Conservation (phyloP, 306 rosid genomes). For the Amphicarpaea edgeworthii region DNA sequence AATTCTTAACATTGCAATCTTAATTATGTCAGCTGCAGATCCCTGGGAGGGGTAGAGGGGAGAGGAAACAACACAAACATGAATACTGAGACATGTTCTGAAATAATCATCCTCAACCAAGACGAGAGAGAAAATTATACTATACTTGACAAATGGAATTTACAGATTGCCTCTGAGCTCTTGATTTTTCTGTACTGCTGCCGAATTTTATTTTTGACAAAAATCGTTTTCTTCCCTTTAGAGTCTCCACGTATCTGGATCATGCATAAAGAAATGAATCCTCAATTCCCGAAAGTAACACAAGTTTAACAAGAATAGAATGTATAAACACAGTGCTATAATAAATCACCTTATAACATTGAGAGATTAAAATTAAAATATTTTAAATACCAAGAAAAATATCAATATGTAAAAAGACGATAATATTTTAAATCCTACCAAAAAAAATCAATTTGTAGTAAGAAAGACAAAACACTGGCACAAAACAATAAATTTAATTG, state of each 20-base stretch:
- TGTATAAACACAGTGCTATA: not conserved
- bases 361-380: slow-evolving; percentile 8
- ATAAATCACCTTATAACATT: slow-evolving; percentile 2
- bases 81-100: slow-evolving; percentile 23
- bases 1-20: slow-evolving; percentile 83
- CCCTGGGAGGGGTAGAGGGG: slow-evolving; percentile 60
- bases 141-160: slow-evolving; percentile 96
- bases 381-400: slow-evolving; percentile 3
- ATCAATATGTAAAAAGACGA: not conserved
- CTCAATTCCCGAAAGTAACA: slow-evolving; percentile 8
- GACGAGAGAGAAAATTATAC: slow-evolving; percentile 39
- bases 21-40: slow-evolving; percentile 95
- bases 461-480: slow-evolving; percentile 28
- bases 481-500: not conserved
- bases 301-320: slow-evolving; percentile 33
- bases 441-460: not conserved
- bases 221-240: slow-evolving; percentile 88
- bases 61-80: slow-evolving; percentile 41
- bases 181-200: slow-evolving; percentile 74
- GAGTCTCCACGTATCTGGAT: slow-evolving; percentile 81
- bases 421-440: not conserved
- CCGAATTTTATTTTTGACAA: slow-evolving; percentile 90
- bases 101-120: slow-evolving; percentile 1
- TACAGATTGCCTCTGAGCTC: slow-evolving; percentile 97
- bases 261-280: slow-evolving; percentile 36